These are phyloP conservation scores for Termitomyces sp. DNA, from an alignment of 768 basidiomycete species.

Conservation along the genomic window DNA sequence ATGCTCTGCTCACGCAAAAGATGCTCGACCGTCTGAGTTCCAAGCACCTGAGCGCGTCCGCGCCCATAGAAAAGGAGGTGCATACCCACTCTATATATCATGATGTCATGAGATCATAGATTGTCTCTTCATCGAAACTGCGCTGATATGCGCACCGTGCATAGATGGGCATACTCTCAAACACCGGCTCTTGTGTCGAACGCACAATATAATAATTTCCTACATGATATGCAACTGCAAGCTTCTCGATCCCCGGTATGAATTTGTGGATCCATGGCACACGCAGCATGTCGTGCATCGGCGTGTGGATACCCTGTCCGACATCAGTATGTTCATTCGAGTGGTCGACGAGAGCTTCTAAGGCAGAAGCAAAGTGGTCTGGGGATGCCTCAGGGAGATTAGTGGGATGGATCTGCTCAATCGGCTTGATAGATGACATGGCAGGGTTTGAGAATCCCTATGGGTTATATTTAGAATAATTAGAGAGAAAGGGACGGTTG, in stretches of 20 bases:
- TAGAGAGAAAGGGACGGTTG: background rate
- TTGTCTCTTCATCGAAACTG: too few species aligned
- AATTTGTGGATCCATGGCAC: conserved; percentile 38
- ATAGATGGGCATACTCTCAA: conserved; percentile 74
- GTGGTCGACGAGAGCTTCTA: conserved; percentile 30
- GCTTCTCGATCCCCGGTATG: conserved; percentile 50
- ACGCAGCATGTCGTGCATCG: conserved; percentile 19
- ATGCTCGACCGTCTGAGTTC: conserved; percentile 39
- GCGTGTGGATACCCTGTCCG: conserved; percentile 25
- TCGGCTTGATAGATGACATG: background rate
- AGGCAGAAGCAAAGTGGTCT: conserved; percentile 25
- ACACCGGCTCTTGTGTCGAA: conserved; percentile 44
- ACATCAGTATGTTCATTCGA: conserved; percentile 24
- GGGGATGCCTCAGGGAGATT: conserved; percentile 29
- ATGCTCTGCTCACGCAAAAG: conserved; percentile 51
- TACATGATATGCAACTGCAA: conserved; percentile 46
- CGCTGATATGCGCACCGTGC: conserved; percentile 27
- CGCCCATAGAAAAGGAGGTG: conserved; percentile 66
- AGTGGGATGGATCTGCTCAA: conserved; percentile 23
- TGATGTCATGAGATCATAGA: background rate
- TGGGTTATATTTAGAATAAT: conserved; percentile 3
- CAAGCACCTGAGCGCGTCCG: conserved; percentile 42
- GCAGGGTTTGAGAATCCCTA: background rate
- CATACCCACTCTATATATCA: conserved; percentile 50
- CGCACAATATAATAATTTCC: conserved; percentile 55